These are phyloP conservation scores for Aspergillus kassunensis DNA, from an alignment of 495 filamentous ascomycete genomes.

Conservation along the genomic window DNA sequence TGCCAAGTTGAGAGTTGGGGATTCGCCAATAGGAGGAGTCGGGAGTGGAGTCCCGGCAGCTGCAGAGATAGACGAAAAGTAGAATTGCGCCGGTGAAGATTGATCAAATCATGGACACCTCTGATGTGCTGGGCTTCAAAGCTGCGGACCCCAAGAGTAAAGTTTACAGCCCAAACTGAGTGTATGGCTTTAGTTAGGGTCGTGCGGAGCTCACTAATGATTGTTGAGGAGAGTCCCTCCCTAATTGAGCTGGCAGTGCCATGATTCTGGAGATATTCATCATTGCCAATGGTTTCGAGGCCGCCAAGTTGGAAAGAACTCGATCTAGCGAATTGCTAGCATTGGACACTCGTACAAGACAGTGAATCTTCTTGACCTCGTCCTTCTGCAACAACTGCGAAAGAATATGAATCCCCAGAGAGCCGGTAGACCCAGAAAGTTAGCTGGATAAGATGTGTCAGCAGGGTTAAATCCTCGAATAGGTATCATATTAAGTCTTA, in stretches of 20 bases:
- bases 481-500: background rate
- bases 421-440: constrained; percentile 61
- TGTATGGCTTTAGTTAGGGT: constrained; percentile 53
- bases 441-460: constrained; percentile 11
- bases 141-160: constrained; percentile 56
- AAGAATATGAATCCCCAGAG: constrained; percentile 56
- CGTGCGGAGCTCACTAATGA: constrained; percentile 33
- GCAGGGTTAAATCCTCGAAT: constrained; percentile 6
- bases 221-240: constrained; percentile 28
- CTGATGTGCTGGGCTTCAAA: constrained; percentile 58
- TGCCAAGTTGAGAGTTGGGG: constrained; percentile 40
- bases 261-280: constrained; percentile 16
- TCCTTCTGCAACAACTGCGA: constrained; percentile 30
- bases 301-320: constrained; percentile 35
- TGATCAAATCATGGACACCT: constrained; percentile 56
- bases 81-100: constrained; percentile 37
- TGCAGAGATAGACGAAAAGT: constrained; percentile 58
- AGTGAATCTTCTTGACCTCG: constrained; percentile 45
- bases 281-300: constrained; percentile 30
- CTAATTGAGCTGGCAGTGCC: constrained; percentile 9
- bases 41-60: constrained; percentile 30
- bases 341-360: constrained; percentile 51
- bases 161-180: constrained; percentile 71
- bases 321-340: constrained; percentile 34
- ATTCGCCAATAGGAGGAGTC: constrained; percentile 44